Conservation (phyloP, 2,329 filamentous ascomycete genomes). For the Knufia petricola region DNA sequence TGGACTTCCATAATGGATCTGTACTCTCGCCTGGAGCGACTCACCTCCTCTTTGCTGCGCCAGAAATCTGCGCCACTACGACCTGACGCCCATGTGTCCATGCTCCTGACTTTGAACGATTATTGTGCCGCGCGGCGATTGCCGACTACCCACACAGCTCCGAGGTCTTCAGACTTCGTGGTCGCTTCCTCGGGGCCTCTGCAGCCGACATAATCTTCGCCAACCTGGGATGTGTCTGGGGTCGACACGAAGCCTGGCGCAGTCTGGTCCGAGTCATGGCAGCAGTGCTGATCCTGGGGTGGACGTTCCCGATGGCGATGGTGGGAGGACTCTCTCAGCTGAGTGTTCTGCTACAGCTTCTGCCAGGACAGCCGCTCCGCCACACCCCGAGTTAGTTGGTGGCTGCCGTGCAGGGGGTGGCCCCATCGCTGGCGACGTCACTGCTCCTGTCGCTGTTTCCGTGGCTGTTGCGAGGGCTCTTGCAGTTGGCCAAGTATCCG, state of each 20-base stretch:
- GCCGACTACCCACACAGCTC: not conserved
- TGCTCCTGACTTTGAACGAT: not conserved
- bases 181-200: not conserved
- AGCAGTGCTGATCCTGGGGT: not conserved
- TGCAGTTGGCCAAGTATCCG: not conserved
- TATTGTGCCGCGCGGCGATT: not conserved
- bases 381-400: not conserved
- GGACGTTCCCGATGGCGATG: conserved; percentile 6
- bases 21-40: not conserved
- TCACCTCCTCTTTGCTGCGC: not conserved
- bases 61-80: not conserved
- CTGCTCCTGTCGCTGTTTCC: conserved; percentile 1
- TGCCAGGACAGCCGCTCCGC: not conserved
- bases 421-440: conserved; percentile 7
- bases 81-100: not conserved
- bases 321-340: conserved; percentile 5
- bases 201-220: not conserved
- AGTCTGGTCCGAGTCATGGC: not conserved
- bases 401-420: conserved; percentile 5
- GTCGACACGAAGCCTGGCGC: not conserved
- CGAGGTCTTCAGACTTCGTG: not conserved
- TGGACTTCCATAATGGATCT: not conserved
- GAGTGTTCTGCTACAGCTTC: not conserved
- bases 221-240: not conserved
- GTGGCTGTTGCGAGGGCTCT: not conserved